Evolutionary conservation across 208 protist genomes (phyloP).

Genomic region (Acanthamoeba triangularis): DNA sequence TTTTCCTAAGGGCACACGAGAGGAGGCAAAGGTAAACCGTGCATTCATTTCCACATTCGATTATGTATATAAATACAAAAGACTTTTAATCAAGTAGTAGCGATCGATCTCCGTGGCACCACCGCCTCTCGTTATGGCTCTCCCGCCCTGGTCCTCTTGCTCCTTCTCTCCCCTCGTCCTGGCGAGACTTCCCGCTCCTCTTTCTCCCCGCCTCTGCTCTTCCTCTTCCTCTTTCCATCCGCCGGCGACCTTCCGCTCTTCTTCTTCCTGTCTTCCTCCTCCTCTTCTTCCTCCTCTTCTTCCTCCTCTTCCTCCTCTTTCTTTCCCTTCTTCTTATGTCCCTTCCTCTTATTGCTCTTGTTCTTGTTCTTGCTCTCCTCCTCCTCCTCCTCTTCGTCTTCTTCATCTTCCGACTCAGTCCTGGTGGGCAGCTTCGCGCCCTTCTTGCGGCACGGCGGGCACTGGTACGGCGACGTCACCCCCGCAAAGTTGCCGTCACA

Average conservation of each 20-base stretch:
- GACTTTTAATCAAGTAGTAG: not conserved
- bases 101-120: not conserved
- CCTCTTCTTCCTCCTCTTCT: not conserved
- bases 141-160: not conserved
- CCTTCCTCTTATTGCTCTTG: not conserved
- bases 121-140: not conserved
- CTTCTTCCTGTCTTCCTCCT: not conserved
- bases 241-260: not conserved
- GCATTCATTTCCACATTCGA: not conserved
- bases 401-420: not conserved
- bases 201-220: not conserved
- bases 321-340: not conserved
- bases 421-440: not conserved
- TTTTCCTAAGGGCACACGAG: constrained; percentile 2
- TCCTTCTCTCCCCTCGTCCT: not conserved
- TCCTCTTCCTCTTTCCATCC: not conserved
- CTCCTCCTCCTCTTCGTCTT: not conserved
- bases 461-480: constrained; percentile 17
- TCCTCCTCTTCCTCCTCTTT: not conserved
- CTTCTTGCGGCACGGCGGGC: constrained; percentile 57
- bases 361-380: not conserved
- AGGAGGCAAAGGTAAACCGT: not conserved
- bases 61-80: constrained; percentile 5
- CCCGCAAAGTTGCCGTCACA: constrained; percentile 32
- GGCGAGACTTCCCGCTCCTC: not conserved